phyloP scores from a whole-genome alignment of 148 eudicot genomes.

The Chenopodium berlandieri region DNA sequence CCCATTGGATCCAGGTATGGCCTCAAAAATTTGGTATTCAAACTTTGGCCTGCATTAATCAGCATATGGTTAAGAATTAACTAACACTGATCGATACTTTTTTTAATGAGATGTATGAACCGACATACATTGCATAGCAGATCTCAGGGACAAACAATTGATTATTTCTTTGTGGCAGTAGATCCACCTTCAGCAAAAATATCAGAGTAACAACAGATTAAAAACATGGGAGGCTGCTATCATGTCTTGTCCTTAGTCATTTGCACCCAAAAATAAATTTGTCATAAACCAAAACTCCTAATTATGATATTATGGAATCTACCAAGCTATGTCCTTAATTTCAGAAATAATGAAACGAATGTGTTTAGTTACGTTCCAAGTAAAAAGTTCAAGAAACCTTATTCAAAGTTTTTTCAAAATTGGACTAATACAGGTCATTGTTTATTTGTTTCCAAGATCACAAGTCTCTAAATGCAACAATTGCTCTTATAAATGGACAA shows the following conservation, averaged over 20 bases:
- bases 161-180: neutral
- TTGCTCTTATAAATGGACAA: neutral
- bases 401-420: neutral
- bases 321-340: neutral
- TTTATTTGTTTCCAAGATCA: constrained; percentile 1
- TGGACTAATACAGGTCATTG: neutral
- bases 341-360: neutral
- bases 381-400: neutral
- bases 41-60: constrained; percentile 63
- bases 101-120: neutral
- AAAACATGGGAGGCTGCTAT: neutral
- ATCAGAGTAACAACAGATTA: neutral
- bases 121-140: neutral
- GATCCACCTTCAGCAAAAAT: neutral
- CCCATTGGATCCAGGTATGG: constrained; percentile 85
- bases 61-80: constrained; percentile 3
- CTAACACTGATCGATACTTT: neutral
- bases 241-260: neutral
- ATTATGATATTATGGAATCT: neutral
- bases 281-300: neutral
- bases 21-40: constrained; percentile 54
- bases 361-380: neutral
- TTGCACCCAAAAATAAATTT: neutral
- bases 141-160: neutral
- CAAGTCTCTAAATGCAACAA: neutral